Evolutionary conservation across 768 basidiomycete species (phyloP).

Genomic region (Saitozyma podzolica): DNA sequence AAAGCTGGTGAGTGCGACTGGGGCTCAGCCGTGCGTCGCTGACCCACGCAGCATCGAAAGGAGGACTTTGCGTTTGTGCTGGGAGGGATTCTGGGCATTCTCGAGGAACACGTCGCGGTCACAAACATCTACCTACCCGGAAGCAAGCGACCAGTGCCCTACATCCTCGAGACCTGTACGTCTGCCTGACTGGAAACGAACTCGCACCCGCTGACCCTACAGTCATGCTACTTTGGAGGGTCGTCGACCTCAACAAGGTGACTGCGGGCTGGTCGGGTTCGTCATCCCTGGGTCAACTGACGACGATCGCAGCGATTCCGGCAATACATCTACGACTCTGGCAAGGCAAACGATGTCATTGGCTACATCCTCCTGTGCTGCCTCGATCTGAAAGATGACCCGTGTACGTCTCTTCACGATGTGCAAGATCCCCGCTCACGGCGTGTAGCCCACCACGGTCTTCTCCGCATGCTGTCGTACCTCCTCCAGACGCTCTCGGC

Average conservation of each 20-base stretch:
- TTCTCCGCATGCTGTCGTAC: constrained; percentile 85
- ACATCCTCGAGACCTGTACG: constrained; percentile 78
- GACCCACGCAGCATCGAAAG: constrained; percentile 68
- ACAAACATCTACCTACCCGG: constrained; percentile 77
- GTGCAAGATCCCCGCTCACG: constrained; percentile 5
- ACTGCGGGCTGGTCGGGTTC: constrained; percentile 12
- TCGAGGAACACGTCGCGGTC: constrained; percentile 68
- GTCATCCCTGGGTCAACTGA: neutral
- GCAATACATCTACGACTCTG: constrained; percentile 73
- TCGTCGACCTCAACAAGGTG: constrained; percentile 90
- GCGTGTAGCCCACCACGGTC: constrained; percentile 76
- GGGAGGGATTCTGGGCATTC: constrained; percentile 62
- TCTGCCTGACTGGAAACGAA: constrained; percentile 7
- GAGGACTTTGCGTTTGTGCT: constrained; percentile 85
- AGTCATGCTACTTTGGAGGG: constrained; percentile 71
- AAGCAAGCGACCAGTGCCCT: constrained; percentile 76
- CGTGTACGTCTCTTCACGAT: constrained; percentile 61
- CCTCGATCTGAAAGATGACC: constrained; percentile 89
- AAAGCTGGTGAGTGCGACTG: constrained; percentile 67
- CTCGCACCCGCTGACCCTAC: constrained; percentile 8
- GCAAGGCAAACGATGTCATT: constrained; percentile 72
- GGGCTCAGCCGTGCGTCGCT: constrained; percentile 15
- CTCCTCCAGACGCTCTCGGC: constrained; percentile 88
- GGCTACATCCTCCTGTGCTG: constrained; percentile 77
- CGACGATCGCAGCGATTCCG: constrained; percentile 76